Conservation (phyloP, 1,284 basidiomycete species). For the Cutaneotrichosporon sp. region DNA sequence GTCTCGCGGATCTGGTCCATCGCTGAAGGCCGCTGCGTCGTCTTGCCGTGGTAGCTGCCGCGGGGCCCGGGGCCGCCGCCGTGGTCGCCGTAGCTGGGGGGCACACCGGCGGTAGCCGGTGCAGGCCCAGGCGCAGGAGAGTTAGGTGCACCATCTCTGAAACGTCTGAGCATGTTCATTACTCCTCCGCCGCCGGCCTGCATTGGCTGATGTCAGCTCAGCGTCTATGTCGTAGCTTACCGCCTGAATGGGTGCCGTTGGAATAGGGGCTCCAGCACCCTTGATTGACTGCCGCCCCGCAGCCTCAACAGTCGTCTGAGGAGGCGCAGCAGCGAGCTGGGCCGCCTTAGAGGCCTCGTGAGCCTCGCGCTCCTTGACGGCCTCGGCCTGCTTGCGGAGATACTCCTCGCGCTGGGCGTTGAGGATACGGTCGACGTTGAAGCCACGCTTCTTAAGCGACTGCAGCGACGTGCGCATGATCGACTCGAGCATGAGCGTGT, state of each 20-base stretch:
- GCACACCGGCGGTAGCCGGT: too few species aligned
- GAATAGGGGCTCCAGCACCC: slow-evolving; percentile 3
- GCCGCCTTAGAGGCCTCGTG: background rate
- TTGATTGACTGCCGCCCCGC: background rate
- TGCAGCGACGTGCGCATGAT: slow-evolving; percentile 87
- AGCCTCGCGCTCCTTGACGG: slow-evolving; percentile 45
- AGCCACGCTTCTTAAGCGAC: slow-evolving; percentile 71
- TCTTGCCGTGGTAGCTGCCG: background rate
- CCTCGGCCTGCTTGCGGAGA: slow-evolving; percentile 60
- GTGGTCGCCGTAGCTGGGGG: too few species aligned
- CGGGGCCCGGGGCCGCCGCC: background rate
- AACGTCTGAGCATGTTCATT: background rate
- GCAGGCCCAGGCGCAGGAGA: background rate
- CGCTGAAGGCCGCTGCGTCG: slow-evolving; percentile 31
- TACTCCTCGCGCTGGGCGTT: slow-evolving; percentile 77
- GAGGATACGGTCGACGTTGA: slow-evolving; percentile 80
- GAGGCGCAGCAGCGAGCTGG: background rate
- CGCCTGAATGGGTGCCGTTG: background rate
- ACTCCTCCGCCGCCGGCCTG: background rate
- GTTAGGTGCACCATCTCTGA: background rate
- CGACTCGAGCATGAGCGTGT: slow-evolving; percentile 69
- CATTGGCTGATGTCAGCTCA: background rate
- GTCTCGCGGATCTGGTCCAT: slow-evolving; percentile 40
- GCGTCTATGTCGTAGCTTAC: background rate
- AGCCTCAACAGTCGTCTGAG: background rate